Base-by-base conservation (phyloP, 1,284 basidiomycete genomes). In the Sporisorium iseilematis-ciliati region DNA sequence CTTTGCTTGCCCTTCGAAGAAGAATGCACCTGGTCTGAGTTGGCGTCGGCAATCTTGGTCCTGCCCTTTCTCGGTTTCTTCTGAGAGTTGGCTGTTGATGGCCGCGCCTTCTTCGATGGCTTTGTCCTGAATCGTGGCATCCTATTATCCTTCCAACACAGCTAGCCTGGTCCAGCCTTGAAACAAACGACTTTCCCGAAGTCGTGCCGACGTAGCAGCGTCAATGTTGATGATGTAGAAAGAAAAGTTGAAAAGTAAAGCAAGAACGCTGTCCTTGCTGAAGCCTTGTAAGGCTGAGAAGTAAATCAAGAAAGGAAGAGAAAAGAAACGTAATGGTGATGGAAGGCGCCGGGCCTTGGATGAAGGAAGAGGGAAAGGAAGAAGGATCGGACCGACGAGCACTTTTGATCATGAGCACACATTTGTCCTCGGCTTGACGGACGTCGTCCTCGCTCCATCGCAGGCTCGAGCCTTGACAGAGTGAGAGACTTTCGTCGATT, bases 271-370 rank as follows among this genome's bases (percentile, higher is more conserved):
- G 62, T 57, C 56, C 61, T 60, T 14, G 57, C 52, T 7, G 14
- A 38, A 38, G 35, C 35, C 35, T 38, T 16, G n/a, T 16, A 5
- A 12, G 14, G 35, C 35, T 16, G 12, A 38, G 7, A 38, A 38
- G 14, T 38, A 43, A 60, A 55, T 43, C 26, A 58, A 69, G n/a
- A n/a, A 51, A 48, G 20, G 52, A 25, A 25, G 33, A 46, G 11
- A 40, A 51, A 43, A 65, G 51, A 64, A 64, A 66, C 21, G 23
- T 57, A 66, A 71, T 35, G 56, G 45, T 62, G 67, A 62, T 42
- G 57, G 57, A 69, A 62, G 59, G 66, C 69, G 38, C 66, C 69
- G 42, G 60, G 65, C 59, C 65, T 61, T 55, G 61, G 49, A 63
- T 67, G 61, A 43, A 67, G 51, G 23, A 61, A 54, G 65, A 64